Percentiles rank a stretch among this genome's conserved stretches.
phyloP scores from a whole-genome alignment of 371 early-diverging fungal species.

The Mucor piriformis region DNA sequence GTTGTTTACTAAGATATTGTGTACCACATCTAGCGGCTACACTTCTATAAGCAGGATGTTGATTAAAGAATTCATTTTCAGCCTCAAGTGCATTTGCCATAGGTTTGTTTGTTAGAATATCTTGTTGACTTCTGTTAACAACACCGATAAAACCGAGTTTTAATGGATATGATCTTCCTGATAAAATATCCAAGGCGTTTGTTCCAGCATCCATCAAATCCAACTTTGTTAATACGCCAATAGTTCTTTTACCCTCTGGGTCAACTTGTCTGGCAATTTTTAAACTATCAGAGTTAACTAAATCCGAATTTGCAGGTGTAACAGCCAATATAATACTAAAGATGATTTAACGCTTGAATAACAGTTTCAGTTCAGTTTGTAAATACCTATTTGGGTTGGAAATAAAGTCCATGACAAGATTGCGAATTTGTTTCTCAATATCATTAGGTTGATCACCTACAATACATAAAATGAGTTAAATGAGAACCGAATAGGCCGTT shows the following conservation, averaged over 20 bases:
- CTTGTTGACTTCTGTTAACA: slow-evolving; percentile 90
- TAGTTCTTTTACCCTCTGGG: slow-evolving; percentile 84
- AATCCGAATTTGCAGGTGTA: slow-evolving; percentile 89
- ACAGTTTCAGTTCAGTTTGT: background rate
- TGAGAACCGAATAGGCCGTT: background rate
- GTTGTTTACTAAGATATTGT: slow-evolving; percentile 72
- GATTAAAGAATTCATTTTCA: slow-evolving; percentile 81
- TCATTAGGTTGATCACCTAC: slow-evolving; percentile 86
- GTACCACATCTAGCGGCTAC: slow-evolving; percentile 88
- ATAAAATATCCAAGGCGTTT: slow-evolving; percentile 85
- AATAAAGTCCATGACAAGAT: slow-evolving; percentile 84
- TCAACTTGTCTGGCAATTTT: slow-evolving; percentile 93
- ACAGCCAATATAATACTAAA: slow-evolving; percentile 92
- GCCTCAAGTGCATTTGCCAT: slow-evolving; percentile 75
- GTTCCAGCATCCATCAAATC: slow-evolving; percentile 97
- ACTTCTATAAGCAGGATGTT: slow-evolving; percentile 81
- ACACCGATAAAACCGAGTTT: slow-evolving; percentile 92
- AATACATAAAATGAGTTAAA: slow-evolving; percentile 3
- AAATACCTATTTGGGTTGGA: slow-evolving; percentile 82
- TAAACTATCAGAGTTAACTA: slow-evolving; percentile 93
- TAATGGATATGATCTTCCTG: slow-evolving; percentile 80
- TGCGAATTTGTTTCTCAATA: slow-evolving; percentile 88
- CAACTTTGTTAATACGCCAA: slow-evolving; percentile 93
- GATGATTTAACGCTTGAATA: background rate
- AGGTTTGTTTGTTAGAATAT: slow-evolving; percentile 80